Conservation (phyloP, 495 filamentous ascomycete species). For the Trichoderma orchidacearum region DNA sequence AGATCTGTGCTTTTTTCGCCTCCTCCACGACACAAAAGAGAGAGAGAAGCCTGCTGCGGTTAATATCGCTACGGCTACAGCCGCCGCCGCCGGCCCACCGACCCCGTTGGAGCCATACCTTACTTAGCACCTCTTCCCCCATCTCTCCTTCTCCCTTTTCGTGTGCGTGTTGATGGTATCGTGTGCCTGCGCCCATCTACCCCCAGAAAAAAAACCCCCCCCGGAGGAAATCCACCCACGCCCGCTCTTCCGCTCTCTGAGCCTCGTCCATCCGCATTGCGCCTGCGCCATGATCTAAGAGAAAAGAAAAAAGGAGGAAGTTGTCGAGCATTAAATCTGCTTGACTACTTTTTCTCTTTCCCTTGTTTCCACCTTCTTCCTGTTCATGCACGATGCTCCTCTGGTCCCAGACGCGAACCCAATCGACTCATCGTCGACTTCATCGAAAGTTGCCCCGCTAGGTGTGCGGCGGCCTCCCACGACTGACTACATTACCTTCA, state of each 20-base stretch:
- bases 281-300: neutral
- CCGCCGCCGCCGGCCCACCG: neutral
- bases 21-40: too few species aligned
- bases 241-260: neutral
- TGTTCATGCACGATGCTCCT: neutral
- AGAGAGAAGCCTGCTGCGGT: neutral
- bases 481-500: neutral
- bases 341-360: too few species aligned
- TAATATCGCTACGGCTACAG: neutral
- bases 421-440: neutral
- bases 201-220: too few species aligned
- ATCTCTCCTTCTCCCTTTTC: neutral
- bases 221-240: too few species aligned
- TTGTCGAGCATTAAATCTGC: too few species aligned
- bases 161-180: too few species aligned
- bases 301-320: too few species aligned
- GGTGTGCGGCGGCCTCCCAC: neutral
- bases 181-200: too few species aligned
- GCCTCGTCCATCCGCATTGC: neutral
- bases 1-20: too few species aligned
- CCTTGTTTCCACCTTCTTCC: neutral
- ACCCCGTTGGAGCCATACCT: too few species aligned
- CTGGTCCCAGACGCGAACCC: neutral
- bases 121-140: neutral
- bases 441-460: neutral